phyloP scores from a whole-genome alignment of 1,139 yeast species.

The Eremothecium sinecaudum region DNA sequence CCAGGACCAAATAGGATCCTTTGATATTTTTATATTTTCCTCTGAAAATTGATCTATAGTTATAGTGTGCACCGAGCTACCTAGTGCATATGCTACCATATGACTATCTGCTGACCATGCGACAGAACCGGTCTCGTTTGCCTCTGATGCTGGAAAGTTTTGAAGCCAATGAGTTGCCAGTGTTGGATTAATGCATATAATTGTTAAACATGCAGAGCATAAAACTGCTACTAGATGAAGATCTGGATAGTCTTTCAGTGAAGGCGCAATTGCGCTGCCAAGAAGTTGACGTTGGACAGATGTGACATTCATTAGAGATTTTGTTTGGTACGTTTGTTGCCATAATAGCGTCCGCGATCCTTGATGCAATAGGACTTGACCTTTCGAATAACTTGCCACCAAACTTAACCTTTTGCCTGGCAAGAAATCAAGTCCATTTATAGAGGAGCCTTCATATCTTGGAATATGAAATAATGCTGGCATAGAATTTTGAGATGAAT shows the following conservation, averaged over 20 bases:
- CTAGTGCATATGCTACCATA: conserved; percentile 13
- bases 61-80: conserved; percentile 6
- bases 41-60: conserved; percentile 1
- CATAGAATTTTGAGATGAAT: conserved; percentile 9
- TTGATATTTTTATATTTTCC: conserved; percentile 19
- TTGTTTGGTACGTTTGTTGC: conserved; percentile 34
- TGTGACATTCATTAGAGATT: conserved; percentile 10
- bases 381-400: conserved; percentile 50
- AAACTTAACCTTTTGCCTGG: conserved; percentile 50
- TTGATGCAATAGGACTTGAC: conserved; percentile 51
- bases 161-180: conserved; percentile 26
- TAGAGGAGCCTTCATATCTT: conserved; percentile 19
- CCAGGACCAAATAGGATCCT: conserved; percentile 33
- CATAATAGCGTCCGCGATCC: conserved; percentile 49
- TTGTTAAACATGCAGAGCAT: conserved; percentile 43
- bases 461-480: conserved; percentile 23
- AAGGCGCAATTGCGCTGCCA: conserved; percentile 33
- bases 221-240: conserved; percentile 47
- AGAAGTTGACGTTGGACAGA: conserved; percentile 9
- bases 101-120: conserved; percentile 29
- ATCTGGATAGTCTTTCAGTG: conserved; percentile 34
- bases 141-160: conserved; percentile 10
- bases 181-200: conserved; percentile 37
- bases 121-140: conserved; percentile 55
- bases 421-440: conserved; percentile 45